Conservation (phyloP, 805 yeast species). For the Wickerhamomyces rabaulensis region DNA sequence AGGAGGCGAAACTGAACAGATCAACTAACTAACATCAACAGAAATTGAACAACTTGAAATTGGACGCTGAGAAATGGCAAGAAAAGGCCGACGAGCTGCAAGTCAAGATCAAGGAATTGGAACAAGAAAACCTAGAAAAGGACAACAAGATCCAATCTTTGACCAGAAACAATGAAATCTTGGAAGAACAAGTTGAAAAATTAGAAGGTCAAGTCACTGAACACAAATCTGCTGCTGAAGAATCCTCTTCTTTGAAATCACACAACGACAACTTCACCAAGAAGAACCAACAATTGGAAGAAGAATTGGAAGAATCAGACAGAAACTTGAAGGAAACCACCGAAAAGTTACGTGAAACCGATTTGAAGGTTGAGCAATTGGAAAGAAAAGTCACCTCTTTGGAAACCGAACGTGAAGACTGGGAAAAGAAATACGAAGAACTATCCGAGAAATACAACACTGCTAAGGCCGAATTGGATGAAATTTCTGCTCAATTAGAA, state of each 20-base stretch:
- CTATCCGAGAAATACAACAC: constrained; percentile 72
- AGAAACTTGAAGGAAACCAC: constrained; percentile 89
- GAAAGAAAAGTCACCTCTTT: constrained; percentile 90
- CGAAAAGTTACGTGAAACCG: constrained; percentile 90
- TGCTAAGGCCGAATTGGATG: constrained; percentile 92
- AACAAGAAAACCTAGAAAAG: constrained; percentile 86
- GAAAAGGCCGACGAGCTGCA: constrained; percentile 89
- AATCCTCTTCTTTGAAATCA: constrained; percentile 80
- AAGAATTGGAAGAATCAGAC: constrained; percentile 87
- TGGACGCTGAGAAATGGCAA: constrained; percentile 96
- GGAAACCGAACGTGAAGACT: constrained; percentile 86
- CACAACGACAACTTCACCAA: constrained; percentile 87
- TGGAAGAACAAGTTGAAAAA: constrained; percentile 77
- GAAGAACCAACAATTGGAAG: constrained; percentile 85
- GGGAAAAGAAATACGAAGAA: constrained; percentile 90
- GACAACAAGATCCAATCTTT: constrained; percentile 93
- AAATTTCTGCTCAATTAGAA: constrained; percentile 94
- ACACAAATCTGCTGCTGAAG: constrained; percentile 83
- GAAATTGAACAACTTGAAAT: constrained; percentile 85
- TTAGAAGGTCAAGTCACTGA: constrained; percentile 67
- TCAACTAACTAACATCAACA: constrained; percentile 19
- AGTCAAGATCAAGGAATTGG: constrained; percentile 78
- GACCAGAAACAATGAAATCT: constrained; percentile 83
- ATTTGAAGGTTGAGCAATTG: constrained; percentile 91
- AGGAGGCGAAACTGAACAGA: constrained; percentile 1